These are phyloP conservation scores for Leccinum olivaceoglutinosum DNA, from an alignment of 1,284 basidiomycete species.

Conservation along the genomic window DNA sequence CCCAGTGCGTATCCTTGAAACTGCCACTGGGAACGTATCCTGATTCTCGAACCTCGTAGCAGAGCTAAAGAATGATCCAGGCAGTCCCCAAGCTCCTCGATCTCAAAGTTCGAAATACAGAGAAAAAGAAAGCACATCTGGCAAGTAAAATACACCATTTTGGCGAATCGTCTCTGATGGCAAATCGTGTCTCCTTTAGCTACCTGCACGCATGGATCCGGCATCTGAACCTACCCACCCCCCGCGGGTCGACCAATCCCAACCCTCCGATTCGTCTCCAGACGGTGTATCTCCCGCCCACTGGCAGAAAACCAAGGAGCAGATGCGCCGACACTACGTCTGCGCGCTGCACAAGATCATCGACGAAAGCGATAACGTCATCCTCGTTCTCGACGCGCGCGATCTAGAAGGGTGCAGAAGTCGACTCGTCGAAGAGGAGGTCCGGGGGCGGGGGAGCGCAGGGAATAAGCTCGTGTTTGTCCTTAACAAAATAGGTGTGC, in stretches of 20 bases:
- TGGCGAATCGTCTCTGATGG: neutral
- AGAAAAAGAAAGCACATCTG: slow-evolving; percentile 40
- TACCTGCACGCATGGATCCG: slow-evolving; percentile 34
- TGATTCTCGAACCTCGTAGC: neutral
- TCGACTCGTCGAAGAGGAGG: slow-evolving; percentile 86
- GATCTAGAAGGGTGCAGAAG: slow-evolving; percentile 90
- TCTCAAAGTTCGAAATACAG: slow-evolving; percentile 57
- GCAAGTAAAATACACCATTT: slow-evolving; percentile 21
- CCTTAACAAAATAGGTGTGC: slow-evolving; percentile 89
- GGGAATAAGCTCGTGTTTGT: slow-evolving; percentile 69
- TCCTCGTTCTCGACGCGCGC: slow-evolving; percentile 84
- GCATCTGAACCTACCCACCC: slow-evolving; percentile 58
- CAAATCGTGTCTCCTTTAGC: slow-evolving; percentile 7
- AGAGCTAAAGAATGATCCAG: slow-evolving; percentile 83
- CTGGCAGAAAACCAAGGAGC: slow-evolving; percentile 48
- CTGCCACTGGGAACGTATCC: neutral
- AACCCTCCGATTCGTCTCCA: slow-evolving; percentile 2
- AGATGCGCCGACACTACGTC: slow-evolving; percentile 64
- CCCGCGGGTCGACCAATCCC: slow-evolving; percentile 24
- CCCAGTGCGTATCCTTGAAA: slow-evolving; percentile 39
- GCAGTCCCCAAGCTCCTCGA: slow-evolving; percentile 69
- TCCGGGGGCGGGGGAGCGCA: slow-evolving; percentile 69
- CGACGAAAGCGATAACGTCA: slow-evolving; percentile 87
- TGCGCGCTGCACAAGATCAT: slow-evolving; percentile 87
- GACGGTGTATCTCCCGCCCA: slow-evolving; percentile 20